Conservation (phyloP, 1,284 basidiomycete genomes). For the Malassezia caprae region DNA sequence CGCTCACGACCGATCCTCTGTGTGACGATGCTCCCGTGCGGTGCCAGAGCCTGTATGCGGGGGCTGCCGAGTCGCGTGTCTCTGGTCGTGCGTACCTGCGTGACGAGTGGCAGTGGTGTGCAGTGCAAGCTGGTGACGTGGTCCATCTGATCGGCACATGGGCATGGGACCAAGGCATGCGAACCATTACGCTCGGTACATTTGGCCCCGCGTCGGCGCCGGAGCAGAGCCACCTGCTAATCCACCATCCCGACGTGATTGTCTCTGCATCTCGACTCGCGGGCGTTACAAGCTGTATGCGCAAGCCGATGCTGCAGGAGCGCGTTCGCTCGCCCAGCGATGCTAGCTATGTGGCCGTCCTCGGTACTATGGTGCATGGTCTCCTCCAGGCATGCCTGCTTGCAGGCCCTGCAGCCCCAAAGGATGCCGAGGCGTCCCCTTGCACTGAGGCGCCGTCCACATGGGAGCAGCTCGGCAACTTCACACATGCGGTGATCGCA, state of each 20-base stretch:
- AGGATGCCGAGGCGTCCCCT: conserved; percentile 13
- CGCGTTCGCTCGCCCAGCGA: conserved; percentile 27
- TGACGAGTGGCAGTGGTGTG: conserved; percentile 32
- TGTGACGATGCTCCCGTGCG: background rate
- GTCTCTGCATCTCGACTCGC: conserved; percentile 38
- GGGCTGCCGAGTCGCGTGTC: background rate
- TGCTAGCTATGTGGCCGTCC: conserved; percentile 25
- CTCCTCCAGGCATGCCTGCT: conserved; percentile 40
- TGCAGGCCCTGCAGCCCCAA: background rate
- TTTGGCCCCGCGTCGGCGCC: background rate
- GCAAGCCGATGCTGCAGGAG: conserved; percentile 37
- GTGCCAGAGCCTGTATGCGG: background rate
- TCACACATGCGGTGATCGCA: conserved; percentile 28
- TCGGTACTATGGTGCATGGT: conserved; percentile 43
- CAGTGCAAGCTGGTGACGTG: conserved; percentile 20
- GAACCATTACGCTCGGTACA: conserved; percentile 13
- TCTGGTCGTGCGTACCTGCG: conserved; percentile 22
- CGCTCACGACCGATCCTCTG: background rate
- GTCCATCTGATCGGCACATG: conserved; percentile 32
- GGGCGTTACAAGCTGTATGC: conserved; percentile 34
- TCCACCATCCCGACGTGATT: conserved; percentile 41
- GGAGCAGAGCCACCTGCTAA: conserved; percentile 27
- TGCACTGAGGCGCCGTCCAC: conserved; percentile 1
- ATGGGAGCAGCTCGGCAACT: conserved; percentile 36
- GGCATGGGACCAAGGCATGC: background rate